Percentiles rank a stretch among this genome's conserved stretches.
phyloP scores from a whole-genome alignment of 805 yeast species.

The Torulaspora delbrueckii region DNA sequence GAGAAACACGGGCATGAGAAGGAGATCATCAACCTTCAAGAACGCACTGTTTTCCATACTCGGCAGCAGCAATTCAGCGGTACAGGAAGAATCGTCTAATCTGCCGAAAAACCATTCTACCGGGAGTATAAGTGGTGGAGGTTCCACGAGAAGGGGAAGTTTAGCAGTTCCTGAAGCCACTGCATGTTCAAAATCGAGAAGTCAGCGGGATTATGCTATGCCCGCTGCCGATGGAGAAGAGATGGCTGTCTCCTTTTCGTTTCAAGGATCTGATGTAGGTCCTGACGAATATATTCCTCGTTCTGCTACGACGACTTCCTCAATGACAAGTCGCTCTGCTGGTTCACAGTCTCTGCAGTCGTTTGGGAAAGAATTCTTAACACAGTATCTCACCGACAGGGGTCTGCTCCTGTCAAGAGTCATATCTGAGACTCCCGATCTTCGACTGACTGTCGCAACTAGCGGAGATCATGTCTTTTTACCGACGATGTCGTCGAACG shows the following conservation, averaged over 20 bases:
- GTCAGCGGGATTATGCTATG: neutral
- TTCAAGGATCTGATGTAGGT: neutral
- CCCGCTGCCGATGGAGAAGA: conserved; percentile 4
- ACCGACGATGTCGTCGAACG: conserved; percentile 29
- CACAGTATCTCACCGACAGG: conserved; percentile 24
- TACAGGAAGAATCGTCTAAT: conserved; percentile 1
- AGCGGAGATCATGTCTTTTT: conserved; percentile 36
- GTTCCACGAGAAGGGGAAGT: conserved; percentile 4
- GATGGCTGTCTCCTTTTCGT: neutral
- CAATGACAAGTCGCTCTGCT: conserved; percentile 3
- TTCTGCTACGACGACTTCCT: conserved; percentile 4
- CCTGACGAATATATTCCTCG: neutral
- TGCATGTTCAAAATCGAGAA: neutral
- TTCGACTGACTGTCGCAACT: conserved; percentile 31
- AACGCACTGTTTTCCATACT: conserved; percentile 24
- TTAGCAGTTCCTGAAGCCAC: neutral
- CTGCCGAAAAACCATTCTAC: conserved; percentile 6
- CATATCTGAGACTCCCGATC: conserved; percentile 15
- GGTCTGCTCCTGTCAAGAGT: conserved; percentile 27
- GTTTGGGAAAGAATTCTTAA: conserved; percentile 14
- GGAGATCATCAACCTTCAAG: conserved; percentile 27
- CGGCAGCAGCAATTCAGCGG: conserved; percentile 6
- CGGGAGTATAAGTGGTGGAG: conserved; percentile 1
- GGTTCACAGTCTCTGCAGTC: conserved; percentile 5
- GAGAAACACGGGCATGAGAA: conserved; percentile 2